Evolutionary conservation across 2,329 filamentous ascomycete species (phyloP).

Genomic region (Phoma sp.): DNA sequence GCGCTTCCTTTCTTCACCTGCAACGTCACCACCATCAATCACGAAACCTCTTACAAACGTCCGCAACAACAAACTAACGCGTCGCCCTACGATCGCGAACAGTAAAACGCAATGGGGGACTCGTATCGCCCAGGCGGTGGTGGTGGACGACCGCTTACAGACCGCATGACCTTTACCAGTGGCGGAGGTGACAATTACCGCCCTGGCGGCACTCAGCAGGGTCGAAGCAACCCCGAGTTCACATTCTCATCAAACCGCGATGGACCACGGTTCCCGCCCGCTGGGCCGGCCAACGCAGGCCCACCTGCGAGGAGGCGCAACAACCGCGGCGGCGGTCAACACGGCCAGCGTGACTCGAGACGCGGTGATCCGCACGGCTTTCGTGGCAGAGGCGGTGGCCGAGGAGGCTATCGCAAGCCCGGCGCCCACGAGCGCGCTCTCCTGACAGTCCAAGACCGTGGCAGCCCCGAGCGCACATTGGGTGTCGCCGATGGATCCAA

Average conservation of each 20-base stretch:
- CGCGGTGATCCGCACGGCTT: constrained; percentile 28
- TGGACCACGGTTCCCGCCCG: constrained; percentile 40
- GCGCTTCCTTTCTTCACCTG: constrained; percentile 9
- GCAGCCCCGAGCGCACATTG: constrained; percentile 54
- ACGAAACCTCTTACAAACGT: constrained; percentile 4
- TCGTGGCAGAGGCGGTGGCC: constrained; percentile 19
- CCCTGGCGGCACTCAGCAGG: constrained; percentile 27
- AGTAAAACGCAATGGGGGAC: constrained; percentile 29
- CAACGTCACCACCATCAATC: constrained; percentile 14
- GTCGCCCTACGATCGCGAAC: constrained; percentile 13
- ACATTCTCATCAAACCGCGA: constrained; percentile 42
- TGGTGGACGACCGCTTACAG: constrained; percentile 30
- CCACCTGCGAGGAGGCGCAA: constrained; percentile 26
- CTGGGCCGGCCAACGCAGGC: constrained; percentile 28
- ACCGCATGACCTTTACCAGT: constrained; percentile 40
- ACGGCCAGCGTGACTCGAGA: constrained; percentile 23
- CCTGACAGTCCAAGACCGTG: constrained; percentile 51
- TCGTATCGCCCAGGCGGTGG: constrained; percentile 35
- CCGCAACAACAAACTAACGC: constrained; percentile 1
- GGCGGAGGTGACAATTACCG: constrained; percentile 41
- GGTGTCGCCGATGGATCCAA: constrained; percentile 53
- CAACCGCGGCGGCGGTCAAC: constrained; percentile 23
- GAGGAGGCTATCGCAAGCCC: constrained; percentile 31
- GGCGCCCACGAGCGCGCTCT: constrained; percentile 55
- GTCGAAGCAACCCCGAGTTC: constrained; percentile 36